Conservation (phyloP, 2,329 filamentous ascomycete genomes). For the Penicillium italicum region DNA sequence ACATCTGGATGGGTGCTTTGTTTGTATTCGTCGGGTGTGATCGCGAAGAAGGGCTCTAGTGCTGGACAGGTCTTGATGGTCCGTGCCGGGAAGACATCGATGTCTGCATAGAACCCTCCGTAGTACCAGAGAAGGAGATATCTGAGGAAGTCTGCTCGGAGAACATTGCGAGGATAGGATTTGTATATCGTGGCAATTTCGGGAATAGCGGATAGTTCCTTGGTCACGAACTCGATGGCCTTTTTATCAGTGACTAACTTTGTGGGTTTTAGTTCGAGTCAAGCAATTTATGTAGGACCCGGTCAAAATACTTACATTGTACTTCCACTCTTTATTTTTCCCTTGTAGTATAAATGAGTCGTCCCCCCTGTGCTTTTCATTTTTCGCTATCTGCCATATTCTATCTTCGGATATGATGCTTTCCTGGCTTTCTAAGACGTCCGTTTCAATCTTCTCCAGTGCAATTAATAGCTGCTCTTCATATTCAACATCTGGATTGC, state of each 20-base stretch:
- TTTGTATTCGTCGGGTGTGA: conserved; percentile 7
- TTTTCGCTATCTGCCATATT: conserved; percentile 4
- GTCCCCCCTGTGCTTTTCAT: not conserved
- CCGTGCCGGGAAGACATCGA: conserved; percentile 29
- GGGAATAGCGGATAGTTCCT: not conserved
- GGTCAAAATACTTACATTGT: not conserved
- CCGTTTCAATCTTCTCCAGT: not conserved
- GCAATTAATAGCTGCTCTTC: not conserved
- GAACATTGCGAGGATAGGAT: conserved; percentile 23
- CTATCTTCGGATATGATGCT: not conserved
- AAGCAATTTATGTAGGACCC: not conserved
- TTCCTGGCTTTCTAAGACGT: not conserved
- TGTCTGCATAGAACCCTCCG: conserved; percentile 37
- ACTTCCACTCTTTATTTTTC: not conserved
- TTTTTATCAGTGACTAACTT: conserved; percentile 2
- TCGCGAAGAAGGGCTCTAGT: conserved; percentile 8
- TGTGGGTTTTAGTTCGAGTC: not conserved
- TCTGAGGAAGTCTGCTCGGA: conserved; percentile 49
- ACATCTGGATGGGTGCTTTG: conserved; percentile 15
- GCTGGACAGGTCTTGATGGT: conserved; percentile 31
- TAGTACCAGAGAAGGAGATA: conserved; percentile 37
- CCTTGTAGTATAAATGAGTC: not conserved
- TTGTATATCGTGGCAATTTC: not conserved
- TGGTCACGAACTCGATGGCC: not conserved
- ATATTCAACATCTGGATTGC: not conserved